Conservation (phyloP, 208 protist genomes). For the Acanthamoeba rhysodes region DNA sequence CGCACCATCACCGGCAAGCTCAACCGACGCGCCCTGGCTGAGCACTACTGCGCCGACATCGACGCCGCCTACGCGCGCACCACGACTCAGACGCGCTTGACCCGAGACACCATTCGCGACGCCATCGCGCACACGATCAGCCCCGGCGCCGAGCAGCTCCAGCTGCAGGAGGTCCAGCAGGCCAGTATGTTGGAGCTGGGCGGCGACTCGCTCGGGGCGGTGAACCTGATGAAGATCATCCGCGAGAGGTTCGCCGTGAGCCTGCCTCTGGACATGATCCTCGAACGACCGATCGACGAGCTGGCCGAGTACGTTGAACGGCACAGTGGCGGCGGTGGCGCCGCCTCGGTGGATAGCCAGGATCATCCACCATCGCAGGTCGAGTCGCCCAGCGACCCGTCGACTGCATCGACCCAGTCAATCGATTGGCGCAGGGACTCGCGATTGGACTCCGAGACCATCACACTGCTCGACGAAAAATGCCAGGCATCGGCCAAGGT, state of each 20-base stretch:
- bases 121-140: background rate
- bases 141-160: background rate
- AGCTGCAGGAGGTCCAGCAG: background rate
- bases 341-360: background rate
- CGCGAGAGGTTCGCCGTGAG: slow-evolving; percentile 1
- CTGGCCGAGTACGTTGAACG: background rate
- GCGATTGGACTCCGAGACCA: background rate
- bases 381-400: background rate
- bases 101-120: background rate
- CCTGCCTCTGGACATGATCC: background rate
- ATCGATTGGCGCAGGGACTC: background rate
- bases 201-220: background rate
- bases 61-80: background rate
- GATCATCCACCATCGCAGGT: no score
- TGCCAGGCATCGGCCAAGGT: background rate
- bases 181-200: background rate
- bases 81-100: background rate
- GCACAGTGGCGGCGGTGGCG: background rate
- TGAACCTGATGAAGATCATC: slow-evolving; percentile 15
- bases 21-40: background rate
- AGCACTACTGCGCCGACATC: background rate
- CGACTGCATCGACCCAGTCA: background rate
- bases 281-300: slow-evolving; percentile 11
- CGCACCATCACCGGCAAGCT: slow-evolving; percentile 20
- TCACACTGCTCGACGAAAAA: background rate